Base-by-base conservation (phyloP, 1,284 basidiomycete species). In the Apiotrichum sp. region DNA sequence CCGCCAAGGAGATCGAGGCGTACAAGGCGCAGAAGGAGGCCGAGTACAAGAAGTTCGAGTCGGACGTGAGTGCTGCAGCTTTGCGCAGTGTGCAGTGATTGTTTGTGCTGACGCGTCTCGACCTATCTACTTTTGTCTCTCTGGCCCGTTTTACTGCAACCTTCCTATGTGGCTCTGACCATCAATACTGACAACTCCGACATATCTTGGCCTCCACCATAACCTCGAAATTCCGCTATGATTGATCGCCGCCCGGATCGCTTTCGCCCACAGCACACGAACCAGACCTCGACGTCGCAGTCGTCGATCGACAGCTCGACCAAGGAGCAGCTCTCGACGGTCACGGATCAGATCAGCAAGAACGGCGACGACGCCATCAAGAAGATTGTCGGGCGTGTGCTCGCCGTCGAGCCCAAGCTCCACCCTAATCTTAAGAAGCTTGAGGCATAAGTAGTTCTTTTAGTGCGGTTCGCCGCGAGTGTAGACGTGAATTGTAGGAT, bases 1-100 rank as follows among this genome's bases (percentile, higher is more conserved):
- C 95, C 3, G 81, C 83, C 44, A 97, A 90, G 78, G 95, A 98
- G 79, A 96, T 98, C 71, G 92, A 95, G 62, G 87, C 86, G 65
- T 95, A 98, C 80, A 91, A 90, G 81, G 81, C 83, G 57, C 79
- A 84, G 61, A 97, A 97, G 79, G 93, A 98, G 65, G 78, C 79
- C 35, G 93, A 97, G 74, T 97, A 92, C 80, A 85, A 83, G 74
- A 80, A 84, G 35, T 96, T 92, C 72, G 88, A 96, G 79, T 81
- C 85, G 55, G 88, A 93, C 73, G 95, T 97, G 69, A 73, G 88
- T 80, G 43, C 3, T 14, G 11, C 7, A 38, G 22, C 22, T 22
- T 22, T 22, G 22, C 22, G 22, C 22, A 22, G 22, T 22, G 22
- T 22, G 22, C 22, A 22, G 22, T 22, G 22, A 22, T 22, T 22